Evolutionary conservation across 2,329 filamentous ascomycete genomes (phyloP).

Genomic region (Alternaria longipes): DNA sequence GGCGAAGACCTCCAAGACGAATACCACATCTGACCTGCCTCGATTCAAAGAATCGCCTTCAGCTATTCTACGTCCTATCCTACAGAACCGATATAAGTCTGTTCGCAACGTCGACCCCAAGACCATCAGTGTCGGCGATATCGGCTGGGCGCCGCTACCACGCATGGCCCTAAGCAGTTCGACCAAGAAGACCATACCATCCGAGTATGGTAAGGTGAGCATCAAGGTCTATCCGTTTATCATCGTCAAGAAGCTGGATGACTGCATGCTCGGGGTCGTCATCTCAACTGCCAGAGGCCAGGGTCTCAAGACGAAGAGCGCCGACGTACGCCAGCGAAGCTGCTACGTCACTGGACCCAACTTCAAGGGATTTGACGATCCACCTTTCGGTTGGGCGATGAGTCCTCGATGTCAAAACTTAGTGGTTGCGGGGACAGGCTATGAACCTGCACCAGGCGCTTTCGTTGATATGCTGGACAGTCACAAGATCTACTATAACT

Average conservation of each 20-base stretch:
- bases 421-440: not conserved
- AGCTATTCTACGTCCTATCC: not conserved
- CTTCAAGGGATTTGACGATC: not conserved
- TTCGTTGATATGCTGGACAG: not conserved
- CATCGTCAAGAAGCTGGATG: constrained; percentile 4
- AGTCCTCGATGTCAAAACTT: not conserved
- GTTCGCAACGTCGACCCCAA: not conserved
- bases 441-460: not conserved
- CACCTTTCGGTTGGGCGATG: not conserved
- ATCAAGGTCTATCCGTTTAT: constrained; percentile 3
- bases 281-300: not conserved
- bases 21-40: not conserved
- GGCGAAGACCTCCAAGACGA: not conserved
- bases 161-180: not conserved
- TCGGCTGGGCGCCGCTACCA: not conserved
- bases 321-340: not conserved
- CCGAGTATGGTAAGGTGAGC: not conserved
- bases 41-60: not conserved
- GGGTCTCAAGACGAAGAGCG: not conserved
- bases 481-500: not conserved
- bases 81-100: not conserved
- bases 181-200: not conserved
- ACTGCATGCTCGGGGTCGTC: not conserved
- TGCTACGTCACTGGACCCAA: not conserved
- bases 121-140: not conserved